Evolutionary conservation across 768 basidiomycete genomes (phyloP).

Genomic region (Boletellus emodensis): DNA sequence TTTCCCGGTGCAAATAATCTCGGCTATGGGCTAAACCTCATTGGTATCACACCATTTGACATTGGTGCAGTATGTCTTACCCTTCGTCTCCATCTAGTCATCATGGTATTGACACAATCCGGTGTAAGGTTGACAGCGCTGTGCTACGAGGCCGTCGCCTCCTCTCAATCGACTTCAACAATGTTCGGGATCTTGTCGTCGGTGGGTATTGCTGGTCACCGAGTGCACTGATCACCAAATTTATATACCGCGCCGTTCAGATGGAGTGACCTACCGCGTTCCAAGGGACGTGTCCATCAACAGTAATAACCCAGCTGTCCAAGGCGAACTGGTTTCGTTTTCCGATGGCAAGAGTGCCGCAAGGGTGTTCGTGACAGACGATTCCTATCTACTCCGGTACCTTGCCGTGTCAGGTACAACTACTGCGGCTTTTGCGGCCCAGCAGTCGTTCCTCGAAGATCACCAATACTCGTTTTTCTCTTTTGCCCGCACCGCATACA

Average conservation of each 20-base stretch:
- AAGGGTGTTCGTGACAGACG: not conserved
- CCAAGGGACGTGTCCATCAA: constrained; percentile 2
- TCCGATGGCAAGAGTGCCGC: not conserved
- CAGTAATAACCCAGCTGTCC: not conserved
- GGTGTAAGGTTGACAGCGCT: not conserved
- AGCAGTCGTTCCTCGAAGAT: constrained; percentile 1
- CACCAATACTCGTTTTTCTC: constrained; percentile 7
- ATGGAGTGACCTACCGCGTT: not conserved
- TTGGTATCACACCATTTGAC: constrained; percentile 3
- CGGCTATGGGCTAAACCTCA: constrained; percentile 4
- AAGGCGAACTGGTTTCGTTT: constrained; percentile 1
- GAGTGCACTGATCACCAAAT: not conserved
- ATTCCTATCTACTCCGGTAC: constrained; percentile 2
- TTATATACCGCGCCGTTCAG: not conserved
- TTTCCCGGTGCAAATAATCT: not conserved
- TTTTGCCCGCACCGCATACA: not conserved
- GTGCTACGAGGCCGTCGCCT: not conserved
- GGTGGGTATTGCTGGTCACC: not conserved
- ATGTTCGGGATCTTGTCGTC: not conserved
- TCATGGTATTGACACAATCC: not conserved
- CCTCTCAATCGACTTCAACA: not conserved
- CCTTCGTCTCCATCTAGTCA: not conserved
- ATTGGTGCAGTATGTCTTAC: constrained; percentile 2
- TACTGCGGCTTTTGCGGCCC: constrained; percentile 1
- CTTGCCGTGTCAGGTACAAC: constrained; percentile 5